Evolutionary conservation across 208 protist species (phyloP).

Genomic region (Acanthamoeba royreba): DNA sequence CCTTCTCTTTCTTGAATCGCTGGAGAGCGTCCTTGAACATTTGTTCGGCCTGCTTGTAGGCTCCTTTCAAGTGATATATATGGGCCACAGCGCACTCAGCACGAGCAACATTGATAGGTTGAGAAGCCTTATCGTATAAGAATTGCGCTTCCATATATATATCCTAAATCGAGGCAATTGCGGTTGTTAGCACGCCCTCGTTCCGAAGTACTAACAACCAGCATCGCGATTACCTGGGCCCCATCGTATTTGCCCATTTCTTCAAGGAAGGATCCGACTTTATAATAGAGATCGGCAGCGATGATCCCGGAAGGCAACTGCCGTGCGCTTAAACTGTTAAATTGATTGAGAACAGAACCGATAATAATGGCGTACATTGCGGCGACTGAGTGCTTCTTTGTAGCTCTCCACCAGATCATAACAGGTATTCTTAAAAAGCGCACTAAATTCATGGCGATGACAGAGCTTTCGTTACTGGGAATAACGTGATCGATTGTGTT

Average conservation of each 20-base stretch:
- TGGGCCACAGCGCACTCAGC: slow-evolving; percentile 55
- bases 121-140: slow-evolving; percentile 50
- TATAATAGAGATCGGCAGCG: slow-evolving; percentile 50
- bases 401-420: neutral
- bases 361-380: neutral
- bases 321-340: neutral
- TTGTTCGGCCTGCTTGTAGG: slow-evolving; percentile 18
- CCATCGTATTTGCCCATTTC: slow-evolving; percentile 60
- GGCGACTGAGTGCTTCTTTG: neutral
- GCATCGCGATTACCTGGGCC: no score
- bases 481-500: neutral
- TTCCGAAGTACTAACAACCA: no score
- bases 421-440: neutral
- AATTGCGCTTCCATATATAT: slow-evolving; percentile 32
- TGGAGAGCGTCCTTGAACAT: slow-evolving; percentile 45
- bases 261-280: slow-evolving; percentile 46
- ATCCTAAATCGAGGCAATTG: no score
- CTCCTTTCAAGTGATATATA: slow-evolving; percentile 20
- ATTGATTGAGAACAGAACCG: neutral
- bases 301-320: slow-evolving; percentile 45
- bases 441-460: neutral
- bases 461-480: no score
- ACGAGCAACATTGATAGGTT: slow-evolving; percentile 59
- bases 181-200: no score
- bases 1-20: slow-evolving; percentile 61